Evolutionary conservation across 441 rosid genomes (phyloP).

Genomic region (Capsella rubella): DNA sequence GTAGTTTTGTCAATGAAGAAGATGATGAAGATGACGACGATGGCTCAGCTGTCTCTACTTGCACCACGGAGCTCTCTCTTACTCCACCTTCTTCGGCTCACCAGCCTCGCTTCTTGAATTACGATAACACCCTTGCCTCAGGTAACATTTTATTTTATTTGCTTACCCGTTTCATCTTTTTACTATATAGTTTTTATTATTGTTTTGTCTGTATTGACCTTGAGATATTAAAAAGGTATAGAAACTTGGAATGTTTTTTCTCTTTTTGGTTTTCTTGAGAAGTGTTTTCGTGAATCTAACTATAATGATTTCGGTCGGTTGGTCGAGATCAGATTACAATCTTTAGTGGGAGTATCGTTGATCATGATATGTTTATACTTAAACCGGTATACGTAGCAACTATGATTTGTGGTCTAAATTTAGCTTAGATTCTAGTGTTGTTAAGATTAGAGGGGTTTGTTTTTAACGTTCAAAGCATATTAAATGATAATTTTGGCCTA

Average conservation of each 20-base stretch:
- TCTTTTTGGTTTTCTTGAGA: conserved; percentile 23
- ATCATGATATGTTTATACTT: conserved; percentile 16
- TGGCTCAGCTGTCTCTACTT: conserved; percentile 43
- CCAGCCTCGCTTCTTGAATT: conserved; percentile 38
- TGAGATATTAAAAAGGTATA: conserved; percentile 17
- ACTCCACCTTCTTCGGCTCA: conserved; percentile 35
- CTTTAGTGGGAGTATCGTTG: not conserved
- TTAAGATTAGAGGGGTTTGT: not conserved
- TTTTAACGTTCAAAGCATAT: conserved; percentile 6
- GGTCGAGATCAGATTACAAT: conserved; percentile 30
- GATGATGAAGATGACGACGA: conserved; percentile 23
- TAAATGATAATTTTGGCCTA: conserved; percentile 16
- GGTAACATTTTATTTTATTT: conserved; percentile 31
- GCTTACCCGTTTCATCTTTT: not conserved
- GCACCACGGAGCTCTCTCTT: conserved; percentile 48
- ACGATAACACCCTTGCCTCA: conserved; percentile 40
- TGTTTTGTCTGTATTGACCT: conserved; percentile 11
- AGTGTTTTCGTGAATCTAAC: conserved; percentile 36
- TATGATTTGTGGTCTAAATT: conserved; percentile 9
- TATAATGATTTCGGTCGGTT: conserved; percentile 31
- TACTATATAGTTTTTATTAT: not conserved
- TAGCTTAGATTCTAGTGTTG: not conserved
- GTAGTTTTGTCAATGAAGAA: conserved; percentile 10
- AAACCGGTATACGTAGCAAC: not conserved
- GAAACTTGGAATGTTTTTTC: conserved; percentile 39